Percentiles rank a stretch among this genome's conserved stretches.
phyloP scores from a whole-genome alignment of 2,329 filamentous ascomycete species.

The Ophiostoma fasciatum region DNA sequence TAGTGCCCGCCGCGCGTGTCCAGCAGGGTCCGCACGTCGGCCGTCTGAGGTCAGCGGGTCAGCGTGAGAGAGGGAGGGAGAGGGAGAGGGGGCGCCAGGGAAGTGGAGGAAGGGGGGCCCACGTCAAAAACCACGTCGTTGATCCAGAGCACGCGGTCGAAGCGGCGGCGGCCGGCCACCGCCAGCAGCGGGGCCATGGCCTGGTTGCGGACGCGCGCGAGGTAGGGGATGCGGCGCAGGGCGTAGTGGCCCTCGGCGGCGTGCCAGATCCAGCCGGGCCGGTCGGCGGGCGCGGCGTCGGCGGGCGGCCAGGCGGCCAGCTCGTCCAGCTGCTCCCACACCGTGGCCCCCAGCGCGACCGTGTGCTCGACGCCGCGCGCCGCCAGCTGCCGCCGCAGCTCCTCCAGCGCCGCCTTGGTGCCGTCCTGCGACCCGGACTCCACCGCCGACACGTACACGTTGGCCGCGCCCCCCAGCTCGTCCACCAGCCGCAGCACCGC shows the following conservation, averaged over 20 bases:
- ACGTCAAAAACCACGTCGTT: constrained; percentile 47
- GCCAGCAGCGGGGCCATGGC: constrained; percentile 43
- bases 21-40: constrained; percentile 38
- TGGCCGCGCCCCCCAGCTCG: constrained; percentile 41
- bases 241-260: constrained; percentile 35
- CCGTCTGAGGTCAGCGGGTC: constrained; percentile 13
- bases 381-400: constrained; percentile 39
- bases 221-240: constrained; percentile 51
- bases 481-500: constrained; percentile 41
- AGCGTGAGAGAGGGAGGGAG: neutral
- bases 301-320: constrained; percentile 24
- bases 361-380: constrained; percentile 33
- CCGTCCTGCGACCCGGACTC: constrained; percentile 56
- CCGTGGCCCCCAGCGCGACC: constrained; percentile 41
- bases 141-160: constrained; percentile 43
- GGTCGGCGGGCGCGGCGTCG: constrained; percentile 18
- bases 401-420: constrained; percentile 44
- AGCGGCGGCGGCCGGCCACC: constrained; percentile 30
- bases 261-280: constrained; percentile 46
- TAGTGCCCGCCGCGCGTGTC: constrained; percentile 39
- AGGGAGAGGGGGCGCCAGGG: too few species aligned
- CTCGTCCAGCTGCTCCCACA: constrained; percentile 40
- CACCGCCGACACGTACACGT: constrained; percentile 50
- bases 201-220: constrained; percentile 48
- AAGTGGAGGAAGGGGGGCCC: too few species aligned